Evolutionary conservation across 345 rosid genomes (phyloP).

Genomic region (Eutrema japonicum): DNA sequence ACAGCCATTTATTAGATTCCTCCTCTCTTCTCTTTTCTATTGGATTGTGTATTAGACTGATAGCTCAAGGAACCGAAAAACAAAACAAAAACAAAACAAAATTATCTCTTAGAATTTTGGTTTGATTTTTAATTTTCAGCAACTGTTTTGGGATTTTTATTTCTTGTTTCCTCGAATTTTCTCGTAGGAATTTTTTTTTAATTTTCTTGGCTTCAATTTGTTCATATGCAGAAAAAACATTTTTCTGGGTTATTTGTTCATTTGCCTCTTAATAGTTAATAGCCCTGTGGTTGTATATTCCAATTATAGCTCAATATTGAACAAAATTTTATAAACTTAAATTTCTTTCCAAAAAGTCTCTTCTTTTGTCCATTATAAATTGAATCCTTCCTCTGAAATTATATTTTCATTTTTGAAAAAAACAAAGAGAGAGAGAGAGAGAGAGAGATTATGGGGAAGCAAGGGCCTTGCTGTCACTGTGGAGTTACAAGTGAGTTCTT

Average conservation of each 20-base stretch:
- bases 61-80: slow-evolving; percentile 49
- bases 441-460: slow-evolving; percentile 74
- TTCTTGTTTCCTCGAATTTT: slow-evolving; percentile 20
- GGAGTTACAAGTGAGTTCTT: slow-evolving; percentile 98
- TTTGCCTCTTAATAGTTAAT: slow-evolving; percentile 33
- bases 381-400: slow-evolving; percentile 39
- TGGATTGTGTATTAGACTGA: slow-evolving; percentile 61
- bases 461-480: slow-evolving; percentile 98
- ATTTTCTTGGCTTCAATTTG: slow-evolving; percentile 45
- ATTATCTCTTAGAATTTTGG: slow-evolving; percentile 27
- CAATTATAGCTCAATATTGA: slow-evolving; percentile 44
- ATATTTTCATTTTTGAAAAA: slow-evolving; percentile 5
- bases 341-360: slow-evolving; percentile 35
- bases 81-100: neutral
- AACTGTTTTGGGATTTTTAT: slow-evolving; percentile 19
- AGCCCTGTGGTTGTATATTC: slow-evolving; percentile 40
- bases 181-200: slow-evolving; percentile 10
- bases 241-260: slow-evolving; percentile 49
- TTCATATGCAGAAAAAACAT: slow-evolving; percentile 37
- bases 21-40: slow-evolving; percentile 60
- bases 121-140: slow-evolving; percentile 33
- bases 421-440: slow-evolving; percentile 32
- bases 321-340: slow-evolving; percentile 33
- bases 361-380: slow-evolving; percentile 28
- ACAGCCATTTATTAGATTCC: slow-evolving; percentile 77